Evolutionary conservation across 805 yeast species (phyloP).

Genomic region (Candida piceae): DNA sequence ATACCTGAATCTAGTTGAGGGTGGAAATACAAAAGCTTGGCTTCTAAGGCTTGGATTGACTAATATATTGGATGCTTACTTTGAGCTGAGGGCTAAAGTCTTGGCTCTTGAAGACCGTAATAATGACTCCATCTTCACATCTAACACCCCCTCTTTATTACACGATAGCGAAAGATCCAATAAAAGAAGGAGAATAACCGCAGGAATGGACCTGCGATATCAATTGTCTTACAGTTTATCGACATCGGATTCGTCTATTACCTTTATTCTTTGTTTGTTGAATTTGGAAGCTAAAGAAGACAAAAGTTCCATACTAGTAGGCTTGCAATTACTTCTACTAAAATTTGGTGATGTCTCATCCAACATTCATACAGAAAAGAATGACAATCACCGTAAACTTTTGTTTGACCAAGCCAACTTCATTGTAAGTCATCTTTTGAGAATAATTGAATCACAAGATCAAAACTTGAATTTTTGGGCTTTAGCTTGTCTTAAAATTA

Average conservation of each 20-base stretch:
- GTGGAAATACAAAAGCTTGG: constrained; percentile 33
- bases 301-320: constrained; percentile 12
- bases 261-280: constrained; percentile 22
- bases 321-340: constrained; percentile 30
- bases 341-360: constrained; percentile 14
- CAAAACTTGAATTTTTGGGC: constrained; percentile 11
- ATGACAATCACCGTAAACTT: background rate
- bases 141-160: background rate
- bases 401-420: constrained; percentile 2
- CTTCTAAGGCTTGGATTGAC: constrained; percentile 33
- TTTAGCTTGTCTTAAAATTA: constrained; percentile 5
- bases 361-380: background rate
- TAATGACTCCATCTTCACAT: background rate
- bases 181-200: constrained; percentile 28
- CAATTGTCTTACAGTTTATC: constrained; percentile 18
- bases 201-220: constrained; percentile 16
- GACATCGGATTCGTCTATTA: constrained; percentile 24
- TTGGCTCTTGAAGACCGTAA: background rate
- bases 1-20: constrained; percentile 8
- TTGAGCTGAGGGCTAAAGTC: constrained; percentile 18
- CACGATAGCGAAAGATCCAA: constrained; percentile 4
- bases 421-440: constrained; percentile 9
- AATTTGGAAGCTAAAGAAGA: constrained; percentile 10
- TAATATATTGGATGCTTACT: constrained; percentile 30
- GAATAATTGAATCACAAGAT: constrained; percentile 18